Percentiles rank a stretch among this genome's conserved stretches.
Evolutionary conservation across 495 filamentous ascomycete species (phyloP).

Genomic region (Usnea hakonensis): DNA sequence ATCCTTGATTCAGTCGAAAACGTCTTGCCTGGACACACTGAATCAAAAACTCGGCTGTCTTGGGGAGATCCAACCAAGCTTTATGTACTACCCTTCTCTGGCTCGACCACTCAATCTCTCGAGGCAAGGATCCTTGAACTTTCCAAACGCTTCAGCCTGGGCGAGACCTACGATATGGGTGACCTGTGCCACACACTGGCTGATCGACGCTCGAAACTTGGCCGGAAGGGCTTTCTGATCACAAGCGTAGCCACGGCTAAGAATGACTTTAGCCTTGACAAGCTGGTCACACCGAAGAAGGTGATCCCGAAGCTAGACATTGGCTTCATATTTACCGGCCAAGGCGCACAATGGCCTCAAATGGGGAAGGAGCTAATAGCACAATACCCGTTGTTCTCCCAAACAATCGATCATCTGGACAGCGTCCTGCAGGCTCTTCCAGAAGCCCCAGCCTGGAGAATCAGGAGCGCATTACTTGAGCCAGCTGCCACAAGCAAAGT

Average conservation of each 20-base stretch:
- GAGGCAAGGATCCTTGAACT: not conserved
- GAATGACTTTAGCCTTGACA: no score
- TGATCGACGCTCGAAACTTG: not conserved
- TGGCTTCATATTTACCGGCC: conserved; percentile 18
- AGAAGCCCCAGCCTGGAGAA: not conserved
- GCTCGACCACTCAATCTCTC: not conserved
- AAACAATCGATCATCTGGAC: conserved; percentile 33
- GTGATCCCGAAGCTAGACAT: not conserved
- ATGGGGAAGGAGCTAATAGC: conserved; percentile 27
- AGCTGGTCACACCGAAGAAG: no score
- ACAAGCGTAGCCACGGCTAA: no score
- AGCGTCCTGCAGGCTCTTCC: not conserved
- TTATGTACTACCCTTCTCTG: no score
- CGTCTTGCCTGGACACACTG: no score
- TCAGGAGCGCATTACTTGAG: not conserved
- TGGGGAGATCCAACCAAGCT: not conserved
- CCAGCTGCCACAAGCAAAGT: not conserved
- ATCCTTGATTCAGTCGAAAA: conserved; percentile 26
- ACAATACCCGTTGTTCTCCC: conserved; percentile 31
- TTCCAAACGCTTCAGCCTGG: not conserved
- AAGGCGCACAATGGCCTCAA: conserved; percentile 20
- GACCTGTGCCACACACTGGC: not conserved
- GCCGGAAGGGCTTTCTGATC: not conserved
- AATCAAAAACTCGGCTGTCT: no score
- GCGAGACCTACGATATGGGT: not conserved